Conservation (phyloP, 2,329 filamentous ascomycete genomes). For the Pseudogymnoascus sp. region DNA sequence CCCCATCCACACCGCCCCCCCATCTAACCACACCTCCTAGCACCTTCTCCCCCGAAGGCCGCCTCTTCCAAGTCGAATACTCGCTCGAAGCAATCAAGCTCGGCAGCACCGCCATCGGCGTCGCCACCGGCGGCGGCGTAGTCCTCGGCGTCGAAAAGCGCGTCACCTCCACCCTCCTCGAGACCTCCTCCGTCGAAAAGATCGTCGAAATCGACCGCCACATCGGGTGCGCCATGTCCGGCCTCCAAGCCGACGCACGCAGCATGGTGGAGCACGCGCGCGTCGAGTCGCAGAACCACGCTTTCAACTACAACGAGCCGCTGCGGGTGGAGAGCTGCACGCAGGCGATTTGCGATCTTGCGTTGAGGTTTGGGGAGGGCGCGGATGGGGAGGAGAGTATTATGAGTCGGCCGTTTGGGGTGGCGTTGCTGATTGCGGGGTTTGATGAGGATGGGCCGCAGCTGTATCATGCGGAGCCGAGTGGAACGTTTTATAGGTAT, state of each 20-base stretch:
- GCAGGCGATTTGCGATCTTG: constrained; percentile 96
- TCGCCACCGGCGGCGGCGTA: constrained; percentile 90
- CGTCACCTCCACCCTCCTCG: constrained; percentile 92
- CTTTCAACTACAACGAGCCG: constrained; percentile 96
- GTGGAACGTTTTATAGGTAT: constrained; percentile 97
- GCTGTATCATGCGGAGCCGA: constrained; percentile 96
- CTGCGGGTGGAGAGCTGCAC: constrained; percentile 96
- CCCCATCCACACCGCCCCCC: constrained; percentile 10
- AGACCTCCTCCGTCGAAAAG: constrained; percentile 97
- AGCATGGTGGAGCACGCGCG: constrained; percentile 98
- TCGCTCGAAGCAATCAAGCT: constrained; percentile 99
- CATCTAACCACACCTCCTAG: constrained; percentile 37
- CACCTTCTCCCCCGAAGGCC: constrained; percentile 99
- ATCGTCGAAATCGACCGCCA: constrained; percentile 99
- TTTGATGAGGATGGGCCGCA: constrained; percentile 96
- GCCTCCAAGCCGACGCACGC: constrained; percentile 92
- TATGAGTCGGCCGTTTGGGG: constrained; percentile 95
- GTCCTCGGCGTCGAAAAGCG: constrained; percentile 98
- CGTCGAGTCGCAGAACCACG: constrained; percentile 93
- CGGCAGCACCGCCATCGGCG: constrained; percentile 94
- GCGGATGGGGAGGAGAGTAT: constrained; percentile 97
- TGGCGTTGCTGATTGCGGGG: constrained; percentile 90
- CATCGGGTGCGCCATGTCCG: constrained; percentile 98
- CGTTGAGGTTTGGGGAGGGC: constrained; percentile 91
- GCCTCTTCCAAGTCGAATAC: constrained; percentile 99